Evolutionary conservation across 176 grass and related monocot genomes (phyloP).

Genomic region (Cymbopogon citratus): DNA sequence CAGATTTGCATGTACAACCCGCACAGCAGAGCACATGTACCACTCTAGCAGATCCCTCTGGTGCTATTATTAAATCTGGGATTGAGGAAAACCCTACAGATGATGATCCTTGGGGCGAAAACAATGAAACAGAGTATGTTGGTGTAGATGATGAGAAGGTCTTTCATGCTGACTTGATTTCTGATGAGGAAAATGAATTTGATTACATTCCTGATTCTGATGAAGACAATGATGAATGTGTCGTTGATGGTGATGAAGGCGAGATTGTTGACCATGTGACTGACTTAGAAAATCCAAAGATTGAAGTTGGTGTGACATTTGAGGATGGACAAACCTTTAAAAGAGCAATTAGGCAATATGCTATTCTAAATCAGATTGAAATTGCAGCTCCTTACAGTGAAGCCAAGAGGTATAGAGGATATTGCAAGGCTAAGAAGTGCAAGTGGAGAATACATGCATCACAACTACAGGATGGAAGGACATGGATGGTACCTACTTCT

Average conservation of each 20-base stretch:
- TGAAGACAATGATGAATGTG: not conserved
- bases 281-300: not conserved
- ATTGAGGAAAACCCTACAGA: no score
- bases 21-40: no score
- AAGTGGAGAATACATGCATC: constrained; percentile 5
- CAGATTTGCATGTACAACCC: no score
- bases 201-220: not conserved
- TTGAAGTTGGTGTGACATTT: not conserved
- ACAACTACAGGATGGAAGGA: not conserved
- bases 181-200: not conserved
- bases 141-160: not conserved
- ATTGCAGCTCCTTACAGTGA: not conserved
- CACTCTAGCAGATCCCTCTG: no score
- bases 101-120: not conserved
- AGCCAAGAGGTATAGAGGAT: not conserved
- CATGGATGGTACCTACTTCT: not conserved
- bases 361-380: not conserved
- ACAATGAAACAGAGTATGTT: not conserved
- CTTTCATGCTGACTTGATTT: no score
- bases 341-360: not conserved
- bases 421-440: not conserved
- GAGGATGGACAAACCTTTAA: not conserved
- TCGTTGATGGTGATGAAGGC: not conserved
- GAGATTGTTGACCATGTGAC: not conserved
- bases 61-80: no score